Evolutionary conservation across 139 green algal species (phyloP).

Genomic region (Coelastrella sp.): DNA sequence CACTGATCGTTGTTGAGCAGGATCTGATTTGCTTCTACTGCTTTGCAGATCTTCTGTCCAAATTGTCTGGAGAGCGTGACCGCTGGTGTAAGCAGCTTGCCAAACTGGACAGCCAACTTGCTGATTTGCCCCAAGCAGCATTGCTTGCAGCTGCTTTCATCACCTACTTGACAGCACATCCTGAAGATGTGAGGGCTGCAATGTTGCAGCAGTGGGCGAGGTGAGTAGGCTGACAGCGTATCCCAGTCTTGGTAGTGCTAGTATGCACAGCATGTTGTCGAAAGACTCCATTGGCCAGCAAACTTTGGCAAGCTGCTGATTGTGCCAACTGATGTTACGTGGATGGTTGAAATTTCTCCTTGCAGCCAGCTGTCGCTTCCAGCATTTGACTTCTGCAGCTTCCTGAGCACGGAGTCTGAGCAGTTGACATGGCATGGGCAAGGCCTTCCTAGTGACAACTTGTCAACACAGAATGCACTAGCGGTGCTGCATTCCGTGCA

Average conservation of each 20-base stretch:
- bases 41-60: conserved; percentile 72
- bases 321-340: no score
- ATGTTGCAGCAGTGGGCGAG: conserved; percentile 18
- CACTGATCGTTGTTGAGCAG: neutral
- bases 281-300: neutral
- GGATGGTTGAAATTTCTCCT: neutral
- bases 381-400: conserved; percentile 68
- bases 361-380: neutral
- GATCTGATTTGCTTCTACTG: neutral
- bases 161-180: conserved; percentile 68
- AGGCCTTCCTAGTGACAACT: conserved; percentile 76
- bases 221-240: neutral
- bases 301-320: neutral
- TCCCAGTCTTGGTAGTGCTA: neutral
- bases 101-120: conserved; percentile 58
- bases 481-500: conserved; percentile 65
- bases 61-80: conserved; percentile 79
- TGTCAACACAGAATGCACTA: conserved; percentile 81
- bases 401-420: conserved; percentile 80
- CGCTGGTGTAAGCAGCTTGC: conserved; percentile 73
- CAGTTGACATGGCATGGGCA: conserved; percentile 83
- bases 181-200: conserved; percentile 64
- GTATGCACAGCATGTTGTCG: neutral
- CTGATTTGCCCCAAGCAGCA: conserved; percentile 60
- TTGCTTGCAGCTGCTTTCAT: conserved; percentile 76